Evolutionary conservation across 169 alveolate species (phyloP), one percentile per base, ranked within the genome.

Genomic region (Babesia ovis): DNA sequence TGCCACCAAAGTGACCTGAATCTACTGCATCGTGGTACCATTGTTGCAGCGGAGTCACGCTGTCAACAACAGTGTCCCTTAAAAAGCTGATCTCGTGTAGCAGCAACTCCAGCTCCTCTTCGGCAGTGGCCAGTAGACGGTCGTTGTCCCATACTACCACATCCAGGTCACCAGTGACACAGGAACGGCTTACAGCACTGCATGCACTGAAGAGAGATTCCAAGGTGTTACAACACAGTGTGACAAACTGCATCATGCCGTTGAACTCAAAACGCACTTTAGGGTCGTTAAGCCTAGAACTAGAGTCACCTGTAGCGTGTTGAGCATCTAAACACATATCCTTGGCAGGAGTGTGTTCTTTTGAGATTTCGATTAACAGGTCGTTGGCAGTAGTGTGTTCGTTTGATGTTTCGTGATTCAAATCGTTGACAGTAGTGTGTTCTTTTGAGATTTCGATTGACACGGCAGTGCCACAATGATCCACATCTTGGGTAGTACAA

Each of bases 1-100:
- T 18, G 12, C 20, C 5, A 9, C n/a, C 46, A 9, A 39, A 8
- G n/a, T 54, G 42, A 22, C 14, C 61, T 6, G 42, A 54, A 1
- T 34, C 8, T 3, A 0, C 45, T 11, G 27, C 67, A 5, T 1
- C 25, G 12, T n/a, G 67, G 4, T 0, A 9, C 14, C 3, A 0
- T 48, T 34, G 45, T 20, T 16, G 50, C 61, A 64, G 35, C 18
- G 61, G 62, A 22, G 32, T 34, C 2, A 64, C 35, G 48, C 45
- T 45, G 18, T 31, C n/a, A n/a, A 5, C 27, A 2, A 64, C 25
- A 29, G 35, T 31, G 48, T 64, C 74, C 9, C 53, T n/a, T 12
- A 64, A 50, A 50, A 46, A 64, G 48, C 74, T 64, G 27, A 64
- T 64, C 50, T 64, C 74, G 35, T 64, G 74, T 48, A 64, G n/a